phyloP scores from a whole-genome alignment of 192 early-diverging fungal species.

The Entophlyctis luteolus region DNA sequence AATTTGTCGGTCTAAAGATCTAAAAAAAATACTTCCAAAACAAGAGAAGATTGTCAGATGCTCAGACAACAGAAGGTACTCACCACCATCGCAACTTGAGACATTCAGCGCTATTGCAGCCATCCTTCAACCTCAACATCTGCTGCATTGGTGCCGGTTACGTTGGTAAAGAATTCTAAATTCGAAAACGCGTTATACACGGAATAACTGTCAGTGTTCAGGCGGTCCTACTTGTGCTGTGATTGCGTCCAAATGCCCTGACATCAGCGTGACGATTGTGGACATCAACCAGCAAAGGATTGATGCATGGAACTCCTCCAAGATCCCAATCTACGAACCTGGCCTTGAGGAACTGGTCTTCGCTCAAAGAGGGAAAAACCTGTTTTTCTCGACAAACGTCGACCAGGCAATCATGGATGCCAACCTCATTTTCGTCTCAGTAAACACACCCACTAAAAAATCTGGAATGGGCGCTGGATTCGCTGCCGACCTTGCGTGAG shows the following conservation, averaged over 20 bases:
- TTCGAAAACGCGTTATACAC: no score
- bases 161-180: slow-evolving; percentile 77
- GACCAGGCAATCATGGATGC: slow-evolving; percentile 71
- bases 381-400: slow-evolving; percentile 83
- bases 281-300: slow-evolving; percentile 78
- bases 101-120: no score
- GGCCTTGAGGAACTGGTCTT: slow-evolving; percentile 84
- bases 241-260: slow-evolving; percentile 83
- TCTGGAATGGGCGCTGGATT: slow-evolving; percentile 70
- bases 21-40: no score
- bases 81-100: no score
- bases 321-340: slow-evolving; percentile 88
- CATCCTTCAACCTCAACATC: slow-evolving; percentile 40
- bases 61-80: no score
- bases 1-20: no score
- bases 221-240: slow-evolving; percentile 90
- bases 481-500: slow-evolving; percentile 79
- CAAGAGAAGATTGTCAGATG: no score
- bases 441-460: slow-evolving; percentile 91
- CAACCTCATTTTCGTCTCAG: slow-evolving; percentile 87
- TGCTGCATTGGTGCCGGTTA: slow-evolving; percentile 96
- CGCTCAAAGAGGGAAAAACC: slow-evolving; percentile 69
- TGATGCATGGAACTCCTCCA: slow-evolving; percentile 83
- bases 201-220: no score
- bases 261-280: slow-evolving; percentile 86